Evolutionary conservation across 2,329 filamentous ascomycete genomes (phyloP), one percentile per base, ranked within the genome.

Genomic region (Curvularia sp.): DNA sequence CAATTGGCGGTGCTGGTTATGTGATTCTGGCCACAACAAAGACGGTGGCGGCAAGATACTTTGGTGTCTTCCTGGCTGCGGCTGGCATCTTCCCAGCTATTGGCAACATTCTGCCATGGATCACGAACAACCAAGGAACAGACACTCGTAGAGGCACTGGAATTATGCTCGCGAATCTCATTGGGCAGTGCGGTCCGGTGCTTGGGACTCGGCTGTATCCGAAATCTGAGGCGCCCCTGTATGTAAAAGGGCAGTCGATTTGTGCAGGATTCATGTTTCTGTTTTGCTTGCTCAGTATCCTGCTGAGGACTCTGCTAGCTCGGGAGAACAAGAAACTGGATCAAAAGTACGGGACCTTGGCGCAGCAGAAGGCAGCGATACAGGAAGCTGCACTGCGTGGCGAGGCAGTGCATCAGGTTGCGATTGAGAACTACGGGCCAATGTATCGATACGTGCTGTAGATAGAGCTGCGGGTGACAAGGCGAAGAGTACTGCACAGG

Each of bases 81-180:
- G 82, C 80, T 1, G 87, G 87, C 10, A 84, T 92, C 24, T 88
- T 92, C 46, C 86, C 88, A 0, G 85, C 84, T 66, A 87, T 92
- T 33, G 86, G 86, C 3, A 90, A 91, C 62, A 88, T 89, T 8
- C 83, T 92, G 35, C 88, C 89, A 0, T 90, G 89, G 74, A 88
- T 89, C 1, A 75, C 89, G 2, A 84, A 90, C 71, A 91, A 91
- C 71, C 88, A 90, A 73, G 88, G 88, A 13, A 86, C 81, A 38
- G 88, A 89, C 68, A 88, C 87, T 2, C 86, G 89, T 48, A 83
- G 88, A 1, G 89, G 89, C 4, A 84, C 85, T 1, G 84, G 84
- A 4, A 88, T 91, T 51, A 85, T 88, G 8, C 82, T 91, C n/a
- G 78, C 88, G 48, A 89, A 90, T 68, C 77, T 89, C 64, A 79